Evolutionary conservation across 116 monocot species (phyloP), one percentile per base, ranked within the genome.

Genomic region (Iris pallida): DNA sequence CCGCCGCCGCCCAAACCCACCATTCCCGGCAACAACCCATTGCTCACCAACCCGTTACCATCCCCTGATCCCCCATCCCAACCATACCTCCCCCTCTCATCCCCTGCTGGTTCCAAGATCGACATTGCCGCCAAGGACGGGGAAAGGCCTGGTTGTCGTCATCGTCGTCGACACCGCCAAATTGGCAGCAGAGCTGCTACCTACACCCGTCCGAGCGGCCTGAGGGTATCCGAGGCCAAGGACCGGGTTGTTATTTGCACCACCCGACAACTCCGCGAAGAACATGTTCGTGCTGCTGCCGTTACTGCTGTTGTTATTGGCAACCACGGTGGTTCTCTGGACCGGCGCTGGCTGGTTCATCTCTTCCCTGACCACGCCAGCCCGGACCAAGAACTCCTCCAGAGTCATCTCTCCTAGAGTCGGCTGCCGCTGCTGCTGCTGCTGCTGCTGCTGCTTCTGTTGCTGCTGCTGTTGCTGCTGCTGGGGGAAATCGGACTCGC

Each of bases 321-420:
- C 20, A 13, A 8, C 18, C 47, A 16, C 30, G n/a, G 14, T 7
- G 4, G 57, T 49, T 59, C 44, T 16, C 42, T 20, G 52, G 2
- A 15, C 20, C 8, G 63, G 30, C 8, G 42, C n/a, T 12, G 53
- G 53, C 16, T 16, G 65, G 9, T 44, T 54, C 16, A 49, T 16
- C 55, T 74, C 86, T 65, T 84, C 91, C 49, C 81, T 64, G 5
- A 90, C 88, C 0, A 95, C 86, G 44, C 95, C 88, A 0, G 88
- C 95, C 70, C 86, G 79, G 2, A 90, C 58, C 58, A 95, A 57
- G 56, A 95, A 95, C 48, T 90, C 91, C 54, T 95, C 95, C 7
- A 95, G 74, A 3, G 88, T 95, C 95, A 95, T 90, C 78, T 91
- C 91, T 5, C 91, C 88, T 1, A 94, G 56, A 4, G 90, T 90